Conservation (phyloP, 306 rosid genomes). For the Lagenaria siceraria region DNA sequence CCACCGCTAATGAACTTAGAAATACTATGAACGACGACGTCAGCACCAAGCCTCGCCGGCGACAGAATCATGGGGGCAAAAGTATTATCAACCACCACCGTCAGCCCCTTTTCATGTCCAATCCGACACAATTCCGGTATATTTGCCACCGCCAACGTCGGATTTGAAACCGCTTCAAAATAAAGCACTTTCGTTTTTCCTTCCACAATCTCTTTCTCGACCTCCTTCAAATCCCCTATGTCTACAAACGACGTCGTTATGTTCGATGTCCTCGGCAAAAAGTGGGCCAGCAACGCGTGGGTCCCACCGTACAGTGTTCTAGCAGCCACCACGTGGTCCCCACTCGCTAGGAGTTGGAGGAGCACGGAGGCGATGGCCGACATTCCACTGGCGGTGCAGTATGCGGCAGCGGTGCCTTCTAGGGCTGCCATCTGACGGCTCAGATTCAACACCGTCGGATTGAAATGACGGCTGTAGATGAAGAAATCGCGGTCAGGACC, state of each 20-base stretch:
- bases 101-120: constrained; percentile 55
- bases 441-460: constrained; percentile 77
- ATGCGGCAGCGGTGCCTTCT: constrained; percentile 89
- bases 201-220: constrained; percentile 36
- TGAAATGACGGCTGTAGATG: constrained; percentile 97
- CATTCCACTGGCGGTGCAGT: constrained; percentile 95
- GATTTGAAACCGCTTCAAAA: constrained; percentile 66
- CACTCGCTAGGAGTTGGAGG: constrained; percentile 52
- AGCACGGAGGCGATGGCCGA: constrained; percentile 58
- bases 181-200: constrained; percentile 66
- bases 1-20: constrained; percentile 93
- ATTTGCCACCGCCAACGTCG: constrained; percentile 58
- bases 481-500: constrained; percentile 84
- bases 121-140: constrained; percentile 52
- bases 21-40: constrained; percentile 80
- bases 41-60: constrained; percentile 82
- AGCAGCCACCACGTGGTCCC: constrained; percentile 61
- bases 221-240: constrained; percentile 32
- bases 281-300: constrained; percentile 66
- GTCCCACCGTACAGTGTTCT: constrained; percentile 71
- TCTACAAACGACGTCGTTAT: constrained; percentile 62
- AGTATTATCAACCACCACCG: constrained; percentile 85
- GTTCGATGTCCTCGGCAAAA: constrained; percentile 48
- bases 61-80: constrained; percentile 83
- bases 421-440: constrained; percentile 87